Base-by-base conservation (phyloP, 768 basidiomycete species). In the Podaxis pistillaris region DNA sequence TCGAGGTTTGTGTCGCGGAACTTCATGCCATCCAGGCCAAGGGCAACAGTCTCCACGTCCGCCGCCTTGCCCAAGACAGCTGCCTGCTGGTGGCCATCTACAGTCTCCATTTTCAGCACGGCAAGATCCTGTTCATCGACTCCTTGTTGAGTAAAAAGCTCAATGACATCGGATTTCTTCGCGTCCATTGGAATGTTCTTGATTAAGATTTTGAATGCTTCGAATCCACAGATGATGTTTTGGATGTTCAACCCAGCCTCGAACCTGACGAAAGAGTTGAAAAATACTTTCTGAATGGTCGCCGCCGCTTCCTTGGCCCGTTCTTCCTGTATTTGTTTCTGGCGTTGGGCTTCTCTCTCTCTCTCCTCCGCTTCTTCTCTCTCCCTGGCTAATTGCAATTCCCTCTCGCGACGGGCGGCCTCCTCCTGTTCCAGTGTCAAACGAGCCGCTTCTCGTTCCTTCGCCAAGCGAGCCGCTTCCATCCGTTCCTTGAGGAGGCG, bases 21-120 rank as follows among this genome's bases (percentile, higher is more conserved):
- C 33, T 81, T 78, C 56, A 79, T 71, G 3, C 78, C 84, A 51
- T 86, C 80, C 9, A 87, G 73, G 3, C 76, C 79, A 17, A 67
- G 30, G 4, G 79, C 76, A 22, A 86, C 71, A 0, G 71, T 72
- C 28, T 76, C 71, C 1, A 79, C 83, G 17, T 78, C 68, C 47
- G 78, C 76, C 3, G 74, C 69, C 40, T 77, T 79, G 2, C 76
- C 78, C 52, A 84, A 66, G 15, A 87, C 64, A n/a, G 69, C 73
- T 1, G 81, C 80, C 61, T 82, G 81, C 3, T 71, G 67, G 46
- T 63, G 75, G 41, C 65, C 66, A 9, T 73, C 72, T 26, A 68
- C 63, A 22, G 66, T 41, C 33, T 62, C 65, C 44, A 55, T 70
- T 61, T 72, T 72, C 47, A 60, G 56, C 22, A 40, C n/a, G 4